phyloP scores from a whole-genome alignment of 1,139 yeast genomes.

The Pichia sp. region DNA sequence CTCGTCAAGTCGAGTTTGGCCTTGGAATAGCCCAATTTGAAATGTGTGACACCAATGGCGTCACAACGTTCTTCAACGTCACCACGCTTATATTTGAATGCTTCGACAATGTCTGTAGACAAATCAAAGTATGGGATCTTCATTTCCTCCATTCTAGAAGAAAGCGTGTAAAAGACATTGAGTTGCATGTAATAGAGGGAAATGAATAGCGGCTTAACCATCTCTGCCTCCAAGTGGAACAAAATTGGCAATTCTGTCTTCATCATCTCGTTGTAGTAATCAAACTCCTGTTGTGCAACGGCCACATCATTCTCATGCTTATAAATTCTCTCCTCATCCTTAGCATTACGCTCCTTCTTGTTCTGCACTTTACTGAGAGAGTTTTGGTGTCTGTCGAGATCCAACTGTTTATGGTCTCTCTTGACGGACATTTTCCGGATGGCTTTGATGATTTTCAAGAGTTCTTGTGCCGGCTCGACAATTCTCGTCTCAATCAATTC shows the following conservation, averaged over 20 bases:
- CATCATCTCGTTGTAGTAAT: constrained; percentile 90
- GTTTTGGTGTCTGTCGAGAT: constrained; percentile 79
- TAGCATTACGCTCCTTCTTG: constrained; percentile 72
- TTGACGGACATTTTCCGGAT: constrained; percentile 92
- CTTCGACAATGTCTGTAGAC: constrained; percentile 72
- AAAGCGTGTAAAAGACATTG: constrained; percentile 89
- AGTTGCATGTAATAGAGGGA: constrained; percentile 96
- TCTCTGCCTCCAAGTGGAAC: constrained; percentile 83
- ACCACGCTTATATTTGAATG: constrained; percentile 77
- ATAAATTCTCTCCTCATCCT: constrained; percentile 83
- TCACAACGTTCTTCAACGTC: constrained; percentile 86
- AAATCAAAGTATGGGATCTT: constrained; percentile 94
- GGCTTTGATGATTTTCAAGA: constrained; percentile 69
- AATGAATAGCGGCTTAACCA: constrained; percentile 88
- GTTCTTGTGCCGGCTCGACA: constrained; percentile 87
- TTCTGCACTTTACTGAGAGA: constrained; percentile 64
- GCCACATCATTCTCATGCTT: constrained; percentile 83
- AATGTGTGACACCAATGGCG: constrained; percentile 78
- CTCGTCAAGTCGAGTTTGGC: constrained; percentile 74
- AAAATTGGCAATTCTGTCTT: constrained; percentile 83
- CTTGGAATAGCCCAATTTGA: constrained; percentile 84
- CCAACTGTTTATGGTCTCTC: constrained; percentile 93
- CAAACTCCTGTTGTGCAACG: constrained; percentile 91
- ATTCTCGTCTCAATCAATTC: constrained; percentile 87
- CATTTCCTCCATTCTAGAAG: constrained; percentile 88